Evolutionary conservation across 108 stramenopile genomes (phyloP), one percentile per base, ranked within the genome.

Genomic region (Thalassiosira profunda): DNA sequence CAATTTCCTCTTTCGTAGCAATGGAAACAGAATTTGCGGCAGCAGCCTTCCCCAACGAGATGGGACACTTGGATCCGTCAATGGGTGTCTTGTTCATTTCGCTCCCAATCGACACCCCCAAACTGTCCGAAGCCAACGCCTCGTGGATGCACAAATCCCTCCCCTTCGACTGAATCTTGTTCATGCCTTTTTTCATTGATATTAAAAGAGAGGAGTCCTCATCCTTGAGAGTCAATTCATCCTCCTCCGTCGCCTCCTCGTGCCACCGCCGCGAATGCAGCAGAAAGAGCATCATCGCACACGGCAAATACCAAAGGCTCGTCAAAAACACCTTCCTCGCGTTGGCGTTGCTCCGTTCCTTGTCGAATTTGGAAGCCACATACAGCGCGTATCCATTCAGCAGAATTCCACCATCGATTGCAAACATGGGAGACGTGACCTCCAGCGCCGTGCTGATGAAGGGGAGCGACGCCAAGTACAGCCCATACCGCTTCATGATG

Each of bases 281-380:
- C 26, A 99, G 78, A 62, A 98, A 97, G 31, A 97, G 63, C 54
- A 87, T 80, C 70, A 99, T 79, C 44, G 96, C 65, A 63, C 93
- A 81, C 8, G 99, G 99, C 49, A 99, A 72, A 72, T 99, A 99
- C 97, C 96, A 97, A 49, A 99, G 83, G 20, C 93, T 95, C 33
- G 89, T 89, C 66, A 96, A 79, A 76, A 99, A 99, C 2, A 99
- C 94, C 46, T 82, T 87, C 21, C 98, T 77, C 9, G 99, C 99
- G 78, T 94, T 98, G 37, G 75, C 81, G 56, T 98, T 98, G 66
- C 84, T 88, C n/a, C 89, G 76, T 38, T 99, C 96, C 25, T 70
- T 57, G 40, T 81, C 51, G 70, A 99, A 99, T 17, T 79, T 74
- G 45, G 80, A 58, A 5, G 97, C 95, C 20, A 89, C 79, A 42